These are phyloP conservation scores for Protea cynaroides DNA, from an alignment of 164 flowering plant species.

Conservation along the genomic window DNA sequence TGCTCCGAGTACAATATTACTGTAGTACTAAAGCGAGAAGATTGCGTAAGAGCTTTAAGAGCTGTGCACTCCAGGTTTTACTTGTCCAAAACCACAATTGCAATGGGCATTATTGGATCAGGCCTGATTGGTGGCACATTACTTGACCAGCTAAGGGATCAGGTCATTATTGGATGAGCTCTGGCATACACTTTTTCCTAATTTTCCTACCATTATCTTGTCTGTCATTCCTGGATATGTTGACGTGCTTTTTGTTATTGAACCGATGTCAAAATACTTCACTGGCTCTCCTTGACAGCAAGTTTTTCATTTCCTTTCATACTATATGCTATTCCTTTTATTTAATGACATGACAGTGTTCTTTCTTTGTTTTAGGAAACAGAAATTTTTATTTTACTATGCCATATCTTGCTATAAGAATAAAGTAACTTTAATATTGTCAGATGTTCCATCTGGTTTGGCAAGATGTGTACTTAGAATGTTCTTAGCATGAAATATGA, in stretches of 20 bases:
- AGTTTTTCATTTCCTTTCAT: not conserved
- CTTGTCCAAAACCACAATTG: slow-evolving; percentile 80
- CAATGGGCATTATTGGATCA: slow-evolving; percentile 95
- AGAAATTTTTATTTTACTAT: too few relatives aligned
- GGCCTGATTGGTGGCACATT: slow-evolving; percentile 88
- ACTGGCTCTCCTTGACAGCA: not conserved
- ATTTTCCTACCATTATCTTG: not conserved
- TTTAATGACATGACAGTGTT: too few relatives aligned
- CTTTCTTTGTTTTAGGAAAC: too few relatives aligned
- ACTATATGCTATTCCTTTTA: too few relatives aligned
- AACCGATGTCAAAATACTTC: not conserved
- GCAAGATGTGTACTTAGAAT: too few relatives aligned
- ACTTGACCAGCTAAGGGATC: slow-evolving; percentile 93
- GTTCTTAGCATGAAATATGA: too few relatives aligned
- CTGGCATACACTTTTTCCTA: not conserved
- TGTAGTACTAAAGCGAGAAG: slow-evolving; percentile 85
- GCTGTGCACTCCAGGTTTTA: slow-evolving; percentile 95
- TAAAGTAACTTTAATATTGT: too few relatives aligned
- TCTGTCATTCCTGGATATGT: too few relatives aligned
- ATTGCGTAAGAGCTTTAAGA: slow-evolving; percentile 79
- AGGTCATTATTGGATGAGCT: slow-evolving; percentile 34
- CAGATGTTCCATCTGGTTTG: too few relatives aligned
- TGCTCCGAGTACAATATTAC: slow-evolving; percentile 95
- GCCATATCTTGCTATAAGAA: too few relatives aligned
- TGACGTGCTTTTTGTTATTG: too few relatives aligned